Conservation (phyloP, 225 moss, liverwort and hornwort species). For the Rhytidiadelphus loreus region DNA sequence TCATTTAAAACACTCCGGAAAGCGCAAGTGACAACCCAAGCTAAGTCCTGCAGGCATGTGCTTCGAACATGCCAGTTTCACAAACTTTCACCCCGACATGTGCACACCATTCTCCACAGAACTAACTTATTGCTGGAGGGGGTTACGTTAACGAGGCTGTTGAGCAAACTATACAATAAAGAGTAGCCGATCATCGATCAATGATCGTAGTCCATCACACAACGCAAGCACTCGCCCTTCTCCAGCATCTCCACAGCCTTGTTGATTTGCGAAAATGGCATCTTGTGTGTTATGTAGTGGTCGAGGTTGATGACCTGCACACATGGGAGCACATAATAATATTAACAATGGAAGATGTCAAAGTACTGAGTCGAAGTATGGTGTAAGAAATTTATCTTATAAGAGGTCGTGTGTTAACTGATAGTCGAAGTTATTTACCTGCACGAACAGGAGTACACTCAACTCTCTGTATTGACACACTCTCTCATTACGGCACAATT, state of each 20-base stretch:
- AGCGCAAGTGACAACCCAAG: background rate
- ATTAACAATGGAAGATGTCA: background rate
- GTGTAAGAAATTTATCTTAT: background rate
- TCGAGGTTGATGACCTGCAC: constrained; percentile 17
- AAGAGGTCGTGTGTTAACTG: background rate
- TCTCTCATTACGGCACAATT: background rate
- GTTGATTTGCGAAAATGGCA: constrained; percentile 26
- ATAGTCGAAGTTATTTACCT: background rate
- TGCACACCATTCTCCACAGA: background rate
- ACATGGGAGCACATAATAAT: background rate
- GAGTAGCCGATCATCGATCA: background rate
- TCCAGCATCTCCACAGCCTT: constrained; percentile 18
- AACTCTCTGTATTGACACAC: background rate
- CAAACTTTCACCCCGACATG: background rate
- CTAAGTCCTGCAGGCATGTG: background rate
- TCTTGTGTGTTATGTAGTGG: constrained; percentile 26
- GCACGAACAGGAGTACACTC: background rate
- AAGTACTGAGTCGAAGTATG: background rate
- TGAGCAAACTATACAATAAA: background rate
- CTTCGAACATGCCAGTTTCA: background rate
- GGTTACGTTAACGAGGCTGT: background rate
- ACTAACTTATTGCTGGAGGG: background rate
- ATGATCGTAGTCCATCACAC: constrained; percentile 23
- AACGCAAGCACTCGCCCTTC: constrained; percentile 15
- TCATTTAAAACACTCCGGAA: background rate